Base-by-base conservation (phyloP, 768 basidiomycete genomes). In the Leccinum incarnatum region DNA sequence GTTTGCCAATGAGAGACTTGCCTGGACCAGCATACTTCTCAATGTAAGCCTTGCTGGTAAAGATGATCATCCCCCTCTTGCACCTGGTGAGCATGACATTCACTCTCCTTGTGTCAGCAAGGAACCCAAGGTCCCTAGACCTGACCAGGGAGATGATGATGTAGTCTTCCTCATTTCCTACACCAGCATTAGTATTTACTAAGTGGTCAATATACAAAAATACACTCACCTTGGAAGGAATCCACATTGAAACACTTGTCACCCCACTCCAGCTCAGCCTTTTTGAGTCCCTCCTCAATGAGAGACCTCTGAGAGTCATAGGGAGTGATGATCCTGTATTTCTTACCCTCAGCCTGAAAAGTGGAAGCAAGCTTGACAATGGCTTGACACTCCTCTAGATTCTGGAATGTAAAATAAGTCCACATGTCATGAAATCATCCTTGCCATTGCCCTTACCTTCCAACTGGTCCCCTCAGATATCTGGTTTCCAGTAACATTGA, bases 51-150 rank as follows among this genome's bases (percentile, higher is more conserved):
- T 76, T 75, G 64, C 78, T 89, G 21, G 86, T 79, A 52, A 87
- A 76, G 64, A 94, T 87, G 58, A 85, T 84, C 90, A 93, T 93
- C 30, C 85, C 87, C 52, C 74, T 78, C 69, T 88, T 87, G 78
- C 87, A 91, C 36, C 92, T 83, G 51, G 85, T 87, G 8, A 94
- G 84, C 90, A 94, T 92, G 58, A 94, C 91, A 85, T 94, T 93
- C 54, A 88, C 86, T 17, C 92, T 80, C 30, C 87, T 80, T 10
- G 79, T 63, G 64, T 85, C 85, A 14, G 72, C 66, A 29, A 94
- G 76, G 62, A 94, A 94, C 3, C 91, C 92, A 50, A 87, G 74
- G 4, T 77, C 79, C 37, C 72, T 73, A 0, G 88, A 80, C 25
- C 89, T 79, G 6, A 89, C 89, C 15, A 89, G 62, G 7, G 90